These are phyloP conservation scores for Saccharum hybrid DNA, from an alignment of 202 grass and related monocot genomes.

Conservation along the genomic window DNA sequence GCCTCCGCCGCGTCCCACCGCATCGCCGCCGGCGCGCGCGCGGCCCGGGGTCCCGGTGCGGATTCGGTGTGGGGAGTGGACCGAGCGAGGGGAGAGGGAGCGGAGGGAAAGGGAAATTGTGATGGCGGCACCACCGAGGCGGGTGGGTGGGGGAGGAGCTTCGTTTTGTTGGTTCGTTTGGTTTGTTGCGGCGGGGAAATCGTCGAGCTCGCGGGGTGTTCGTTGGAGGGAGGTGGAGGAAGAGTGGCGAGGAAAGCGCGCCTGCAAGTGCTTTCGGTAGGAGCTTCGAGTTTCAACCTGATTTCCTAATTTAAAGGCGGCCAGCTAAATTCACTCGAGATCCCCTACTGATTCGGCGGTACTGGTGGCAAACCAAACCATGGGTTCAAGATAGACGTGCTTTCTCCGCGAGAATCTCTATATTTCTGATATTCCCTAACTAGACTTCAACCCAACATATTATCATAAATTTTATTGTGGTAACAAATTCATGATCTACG, in stretches of 20 bases:
- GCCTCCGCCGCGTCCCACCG: constrained; percentile 68
- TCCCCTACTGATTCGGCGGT: background rate
- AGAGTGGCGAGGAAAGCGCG: constrained; percentile 3
- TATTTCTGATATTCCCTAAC: no score
- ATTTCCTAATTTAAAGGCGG: background rate
- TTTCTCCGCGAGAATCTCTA: no score
- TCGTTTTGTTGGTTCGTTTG: background rate
- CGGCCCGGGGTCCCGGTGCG: no score
- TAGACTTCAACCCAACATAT: no score
- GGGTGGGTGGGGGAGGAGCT: background rate
- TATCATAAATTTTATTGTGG: no score
- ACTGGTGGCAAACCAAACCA: no score
- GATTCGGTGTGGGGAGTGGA: no score
- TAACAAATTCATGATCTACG: no score
- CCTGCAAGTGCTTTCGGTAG: background rate
- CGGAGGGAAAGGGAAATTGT: background rate
- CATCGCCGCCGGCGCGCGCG: constrained; percentile 46
- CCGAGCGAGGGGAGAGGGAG: background rate
- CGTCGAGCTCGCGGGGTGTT: background rate
- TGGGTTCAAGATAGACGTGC: no score
- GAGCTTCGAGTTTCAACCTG: background rate
- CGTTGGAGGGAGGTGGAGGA: background rate
- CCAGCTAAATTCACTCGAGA: background rate
- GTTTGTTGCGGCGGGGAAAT: constrained; percentile 14
- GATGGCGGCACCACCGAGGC: constrained; percentile 37